phyloP scores from a whole-genome alignment of 2,329 filamentous ascomycete genomes.

The Colletotrichum noveboracense region DNA sequence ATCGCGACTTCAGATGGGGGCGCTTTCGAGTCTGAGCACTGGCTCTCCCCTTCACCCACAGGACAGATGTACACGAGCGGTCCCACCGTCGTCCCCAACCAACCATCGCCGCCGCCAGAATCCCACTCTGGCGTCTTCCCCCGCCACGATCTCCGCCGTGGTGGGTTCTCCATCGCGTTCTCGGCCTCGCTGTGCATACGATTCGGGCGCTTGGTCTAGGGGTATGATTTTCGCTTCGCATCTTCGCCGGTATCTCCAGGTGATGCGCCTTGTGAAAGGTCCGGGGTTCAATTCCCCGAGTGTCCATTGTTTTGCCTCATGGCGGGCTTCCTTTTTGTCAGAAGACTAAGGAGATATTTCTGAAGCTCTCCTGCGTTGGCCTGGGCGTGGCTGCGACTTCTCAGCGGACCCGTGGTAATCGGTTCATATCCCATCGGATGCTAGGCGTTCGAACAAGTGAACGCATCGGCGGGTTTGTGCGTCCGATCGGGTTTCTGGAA shows the following conservation, averaged over 20 bases:
- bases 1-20: neutral
- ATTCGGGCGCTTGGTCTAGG: neutral
- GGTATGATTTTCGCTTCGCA: constrained; percentile 7
- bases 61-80: neutral
- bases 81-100: neutral
- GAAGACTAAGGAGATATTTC: neutral
- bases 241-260: neutral
- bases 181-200: neutral
- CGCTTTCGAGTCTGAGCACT: neutral
- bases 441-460: neutral
- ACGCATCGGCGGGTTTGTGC: neutral
- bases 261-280: constrained; percentile 1
- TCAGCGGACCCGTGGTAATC: neutral
- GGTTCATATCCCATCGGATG: neutral
- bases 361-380: neutral
- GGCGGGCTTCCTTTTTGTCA: neutral
- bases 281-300: constrained; percentile 1
- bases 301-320: neutral
- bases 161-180: neutral
- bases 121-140: neutral
- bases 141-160: neutral
- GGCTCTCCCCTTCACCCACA: neutral
- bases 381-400: neutral
- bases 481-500: neutral
- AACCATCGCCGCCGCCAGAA: neutral